Evolutionary conservation across 176 grass and related monocot genomes (phyloP).

Genomic region (Stipa capillata): DNA sequence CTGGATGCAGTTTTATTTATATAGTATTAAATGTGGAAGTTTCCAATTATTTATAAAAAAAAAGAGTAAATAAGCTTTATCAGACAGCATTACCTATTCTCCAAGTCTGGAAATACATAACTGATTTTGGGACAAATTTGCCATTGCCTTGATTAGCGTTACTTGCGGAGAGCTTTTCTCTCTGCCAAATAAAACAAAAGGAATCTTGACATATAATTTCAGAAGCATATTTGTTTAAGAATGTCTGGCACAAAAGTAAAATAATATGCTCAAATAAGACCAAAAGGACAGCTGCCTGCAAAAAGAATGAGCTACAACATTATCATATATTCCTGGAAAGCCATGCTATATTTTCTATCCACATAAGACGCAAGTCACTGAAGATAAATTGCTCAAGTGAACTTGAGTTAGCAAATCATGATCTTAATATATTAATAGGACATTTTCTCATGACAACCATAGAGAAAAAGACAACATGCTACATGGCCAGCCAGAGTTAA

Average conservation of each 20-base stretch:
- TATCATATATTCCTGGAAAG: neutral
- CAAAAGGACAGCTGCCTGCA: neutral
- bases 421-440: neutral
- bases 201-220: neutral
- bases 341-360: neutral
- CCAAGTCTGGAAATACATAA: slow-evolving; percentile 96
- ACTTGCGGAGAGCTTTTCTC: slow-evolving; percentile 63
- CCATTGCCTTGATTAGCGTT: slow-evolving; percentile 58
- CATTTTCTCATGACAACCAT: neutral
- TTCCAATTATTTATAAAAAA: slow-evolving; percentile 3
- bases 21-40: slow-evolving; percentile 16
- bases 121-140: slow-evolving; percentile 65
- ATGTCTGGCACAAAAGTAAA: neutral
- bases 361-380: neutral
- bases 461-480: neutral
- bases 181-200: slow-evolving; percentile 45
- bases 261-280: neutral
- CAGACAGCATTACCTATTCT: slow-evolving; percentile 61
- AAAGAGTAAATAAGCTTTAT: neutral
- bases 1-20: slow-evolving; percentile 50
- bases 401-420: neutral
- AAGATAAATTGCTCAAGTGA: neutral
- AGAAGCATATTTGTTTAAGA: neutral
- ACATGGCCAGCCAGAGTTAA: neutral
- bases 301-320: neutral